Percentiles rank a stretch among this genome's conserved stretches.
Evolutionary conservation across 768 basidiomycete genomes (phyloP).

Genomic region (Amanita rubescens): DNA sequence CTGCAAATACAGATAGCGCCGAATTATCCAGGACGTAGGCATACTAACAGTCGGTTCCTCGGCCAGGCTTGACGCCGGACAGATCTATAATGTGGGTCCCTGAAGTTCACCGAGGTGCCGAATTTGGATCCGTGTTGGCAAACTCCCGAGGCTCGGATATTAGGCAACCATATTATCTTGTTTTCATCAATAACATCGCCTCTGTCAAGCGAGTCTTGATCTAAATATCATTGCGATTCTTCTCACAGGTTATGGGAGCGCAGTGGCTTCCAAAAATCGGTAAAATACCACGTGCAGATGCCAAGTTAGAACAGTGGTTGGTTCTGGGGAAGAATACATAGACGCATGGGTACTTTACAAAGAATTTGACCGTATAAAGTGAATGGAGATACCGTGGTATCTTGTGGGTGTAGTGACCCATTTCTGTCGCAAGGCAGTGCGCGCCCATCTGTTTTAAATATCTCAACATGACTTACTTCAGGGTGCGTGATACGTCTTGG

Average conservation of each 20-base stretch:
- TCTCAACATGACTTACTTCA: not conserved
- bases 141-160: constrained; percentile 74
- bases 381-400: constrained; percentile 2
- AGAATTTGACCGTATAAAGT: constrained; percentile 44
- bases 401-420: not conserved
- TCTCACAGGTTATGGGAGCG: constrained; percentile 69
- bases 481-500: not conserved
- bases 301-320: constrained; percentile 57
- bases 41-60: not conserved
- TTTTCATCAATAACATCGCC: constrained; percentile 79
- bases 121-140: constrained; percentile 67
- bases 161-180: constrained; percentile 82
- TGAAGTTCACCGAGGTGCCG: constrained; percentile 48
- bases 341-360: constrained; percentile 86
- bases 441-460: not conserved
- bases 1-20: constrained; percentile 50
- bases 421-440: not conserved
- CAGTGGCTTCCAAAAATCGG: constrained; percentile 76
- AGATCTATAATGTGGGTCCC: constrained; percentile 89
- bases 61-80: not conserved
- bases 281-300: constrained; percentile 65
- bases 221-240: not conserved
- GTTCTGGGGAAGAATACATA: constrained; percentile 75
- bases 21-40: constrained; percentile 78
- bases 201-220: constrained; percentile 46